Conservation (phyloP, 164 flowering plant genomes). For the Brasenia schreberi region DNA sequence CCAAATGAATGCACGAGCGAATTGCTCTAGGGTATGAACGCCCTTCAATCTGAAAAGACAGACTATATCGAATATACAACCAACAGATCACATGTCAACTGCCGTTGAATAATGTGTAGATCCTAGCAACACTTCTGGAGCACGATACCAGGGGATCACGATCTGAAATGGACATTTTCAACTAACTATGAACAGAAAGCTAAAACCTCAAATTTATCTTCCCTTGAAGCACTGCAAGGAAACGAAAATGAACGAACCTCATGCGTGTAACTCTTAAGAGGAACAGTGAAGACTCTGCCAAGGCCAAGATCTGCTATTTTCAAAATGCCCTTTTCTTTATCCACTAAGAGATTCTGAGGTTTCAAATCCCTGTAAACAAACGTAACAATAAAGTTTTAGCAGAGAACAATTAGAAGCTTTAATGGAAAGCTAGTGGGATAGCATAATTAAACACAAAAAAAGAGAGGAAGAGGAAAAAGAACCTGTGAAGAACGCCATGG, state of each 20-base stretch:
- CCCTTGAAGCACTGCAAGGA: no score
- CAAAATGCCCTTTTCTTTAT: slow-evolving; percentile 71
- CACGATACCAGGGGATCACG: slow-evolving; percentile 95
- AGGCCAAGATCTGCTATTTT: slow-evolving; percentile 98
- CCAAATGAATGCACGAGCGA: no score
- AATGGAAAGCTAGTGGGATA: no score
- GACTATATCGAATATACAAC: slow-evolving; percentile 75
- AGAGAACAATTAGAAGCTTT: no score
- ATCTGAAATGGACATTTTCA: slow-evolving; percentile 22
- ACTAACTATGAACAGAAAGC: no score
- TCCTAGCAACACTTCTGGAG: slow-evolving; percentile 93
- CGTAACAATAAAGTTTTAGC: not conserved
- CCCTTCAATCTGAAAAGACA: no score
- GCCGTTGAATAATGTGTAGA: slow-evolving; percentile 80
- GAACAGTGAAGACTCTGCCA: slow-evolving; percentile 88
- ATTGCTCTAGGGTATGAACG: no score
- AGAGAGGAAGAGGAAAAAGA: not conserved
- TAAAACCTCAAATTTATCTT: no score
- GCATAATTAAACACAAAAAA: no score
- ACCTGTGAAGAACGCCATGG: slow-evolving; percentile 85
- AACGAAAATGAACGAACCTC: slow-evolving; percentile 29
- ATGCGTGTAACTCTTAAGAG: slow-evolving; percentile 93
- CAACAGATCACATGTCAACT: slow-evolving; percentile 99
- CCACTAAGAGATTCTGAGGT: slow-evolving; percentile 90
- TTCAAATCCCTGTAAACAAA: slow-evolving; percentile 50